phyloP scores from a whole-genome alignment of 2,329 filamentous ascomycete genomes.

The Alternaria atra region DNA sequence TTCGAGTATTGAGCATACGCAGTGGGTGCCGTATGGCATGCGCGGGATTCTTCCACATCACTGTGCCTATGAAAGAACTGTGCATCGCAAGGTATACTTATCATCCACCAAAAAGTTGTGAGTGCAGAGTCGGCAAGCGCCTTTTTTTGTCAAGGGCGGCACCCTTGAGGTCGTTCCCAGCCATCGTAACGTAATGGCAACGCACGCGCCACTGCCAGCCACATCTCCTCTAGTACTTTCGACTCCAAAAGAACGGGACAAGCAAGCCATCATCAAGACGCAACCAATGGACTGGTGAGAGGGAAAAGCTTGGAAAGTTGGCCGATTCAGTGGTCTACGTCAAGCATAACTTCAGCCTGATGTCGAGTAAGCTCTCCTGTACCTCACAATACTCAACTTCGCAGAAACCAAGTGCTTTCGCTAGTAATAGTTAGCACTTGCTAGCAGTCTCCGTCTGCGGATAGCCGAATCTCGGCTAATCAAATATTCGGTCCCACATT shows the following conservation, averaged over 20 bases:
- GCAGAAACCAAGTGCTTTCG: not conserved
- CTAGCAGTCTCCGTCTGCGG: not conserved
- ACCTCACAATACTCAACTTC: not conserved
- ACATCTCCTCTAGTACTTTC: not conserved
- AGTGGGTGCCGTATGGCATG: no score
- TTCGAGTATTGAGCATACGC: not conserved
- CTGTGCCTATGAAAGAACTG: not conserved
- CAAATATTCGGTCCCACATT: not conserved
- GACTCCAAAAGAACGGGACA: not conserved
- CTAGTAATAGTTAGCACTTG: not conserved
- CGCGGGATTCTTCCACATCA: not conserved
- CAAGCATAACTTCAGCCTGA: not conserved
- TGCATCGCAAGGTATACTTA: not conserved
- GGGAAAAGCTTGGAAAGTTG: not conserved
- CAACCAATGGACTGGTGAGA: not conserved
- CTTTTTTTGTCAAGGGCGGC: not conserved
- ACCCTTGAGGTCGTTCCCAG: not conserved
- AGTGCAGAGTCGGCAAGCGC: not conserved
- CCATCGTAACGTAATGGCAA: not conserved
- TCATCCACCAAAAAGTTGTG: not conserved
- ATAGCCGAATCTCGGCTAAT: constrained; percentile 2
- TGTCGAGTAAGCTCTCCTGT: not conserved
- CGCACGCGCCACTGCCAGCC: not conserved
- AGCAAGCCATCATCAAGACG: not conserved
- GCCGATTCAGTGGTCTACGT: not conserved